Conservation (phyloP, 2,329 filamentous ascomycete genomes). For the Fusarium zealandicum region DNA sequence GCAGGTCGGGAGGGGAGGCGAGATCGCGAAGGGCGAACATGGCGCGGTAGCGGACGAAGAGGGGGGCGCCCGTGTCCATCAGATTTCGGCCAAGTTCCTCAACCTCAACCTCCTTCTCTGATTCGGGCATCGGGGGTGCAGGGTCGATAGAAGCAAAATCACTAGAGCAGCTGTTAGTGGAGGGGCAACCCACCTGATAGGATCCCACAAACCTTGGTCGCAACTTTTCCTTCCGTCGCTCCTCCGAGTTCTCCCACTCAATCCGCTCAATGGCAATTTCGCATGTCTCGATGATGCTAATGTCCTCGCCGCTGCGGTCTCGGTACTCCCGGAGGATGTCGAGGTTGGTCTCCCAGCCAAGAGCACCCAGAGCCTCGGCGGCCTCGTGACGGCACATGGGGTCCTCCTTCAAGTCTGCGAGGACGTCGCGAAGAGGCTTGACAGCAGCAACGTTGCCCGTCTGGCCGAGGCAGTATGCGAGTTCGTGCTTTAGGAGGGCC, state of each 20-base stretch:
- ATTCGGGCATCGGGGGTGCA: slow-evolving; percentile 83
- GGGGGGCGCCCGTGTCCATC: slow-evolving; percentile 77
- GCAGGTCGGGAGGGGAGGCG: slow-evolving; percentile 88
- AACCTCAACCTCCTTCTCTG: slow-evolving; percentile 75
- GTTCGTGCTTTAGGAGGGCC: slow-evolving; percentile 91
- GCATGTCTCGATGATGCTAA: slow-evolving; percentile 91
- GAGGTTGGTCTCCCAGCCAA: slow-evolving; percentile 78
- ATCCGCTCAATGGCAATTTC: slow-evolving; percentile 96
- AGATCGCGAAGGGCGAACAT: slow-evolving; percentile 98
- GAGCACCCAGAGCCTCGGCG: slow-evolving; percentile 89
- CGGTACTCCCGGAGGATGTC: slow-evolving; percentile 75
- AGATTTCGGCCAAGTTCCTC: slow-evolving; percentile 77
- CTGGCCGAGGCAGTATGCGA: slow-evolving; percentile 96
- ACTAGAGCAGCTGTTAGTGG: slow-evolving; percentile 58
- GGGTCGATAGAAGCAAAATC: slow-evolving; percentile 97
- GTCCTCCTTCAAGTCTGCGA: slow-evolving; percentile 84
- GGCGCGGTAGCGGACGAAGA: slow-evolving; percentile 93
- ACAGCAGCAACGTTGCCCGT: slow-evolving; percentile 79
- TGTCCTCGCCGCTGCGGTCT: slow-evolving; percentile 77
- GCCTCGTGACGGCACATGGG: slow-evolving; percentile 96
- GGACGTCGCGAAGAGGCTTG: slow-evolving; percentile 73
- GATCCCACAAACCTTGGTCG: slow-evolving; percentile 71
- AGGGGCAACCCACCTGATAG: slow-evolving; percentile 27
- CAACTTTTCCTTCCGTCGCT: slow-evolving; percentile 76
- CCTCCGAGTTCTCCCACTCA: slow-evolving; percentile 85